Base-by-base conservation (phyloP, 495 filamentous ascomycete genomes). In the Hyaloscypha variabilis region DNA sequence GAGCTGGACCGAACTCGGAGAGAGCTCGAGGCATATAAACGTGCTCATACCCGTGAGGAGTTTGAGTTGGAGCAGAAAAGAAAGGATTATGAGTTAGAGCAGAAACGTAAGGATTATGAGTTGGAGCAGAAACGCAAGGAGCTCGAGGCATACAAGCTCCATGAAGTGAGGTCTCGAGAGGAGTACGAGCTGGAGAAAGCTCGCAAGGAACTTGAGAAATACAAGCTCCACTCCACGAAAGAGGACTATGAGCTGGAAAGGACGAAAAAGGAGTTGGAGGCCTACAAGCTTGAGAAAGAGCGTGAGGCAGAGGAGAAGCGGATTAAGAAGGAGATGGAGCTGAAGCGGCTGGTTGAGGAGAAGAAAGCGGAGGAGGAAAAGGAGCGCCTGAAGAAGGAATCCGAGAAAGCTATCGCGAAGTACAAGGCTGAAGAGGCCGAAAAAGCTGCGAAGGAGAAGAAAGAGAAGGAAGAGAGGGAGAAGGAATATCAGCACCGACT, bases 351-450 rank as follows among this genome's bases (percentile, higher is more conserved):
- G 10, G 67, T 66, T 1, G 76, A 79, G 36, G 82, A 82, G 67
- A 74, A 76, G 63, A 81, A 82, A 67, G 78, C 78, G 0, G 77
- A 86, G 62, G 79, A 86, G 13, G 83, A 91, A 74, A 83, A 79
- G 70, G 79, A 86, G 60, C 76, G 83, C 54, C 2, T 59, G n/a
- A 81, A 83, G 58, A 87, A 90, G 72, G 77, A 82, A 28, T 46
- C 39, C 17, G 39, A 46, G 39, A 46, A 46, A 17, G 39, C 39
- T 0, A 79, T 80, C 61, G 82, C 86, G 66, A 77, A 80, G 70
- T 78, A 81, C 39, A 86, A 88, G 75, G 76, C 78, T 46, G 78
- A 84, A 58, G 79, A 88, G 65, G 75, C 81, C 19, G 81, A 87
- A 66, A 73, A 78, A 58, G 61, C 76, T 8, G 78, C 82, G 51